Conservation (phyloP, 805 yeast species). For the Saccharomycopsis sp. region DNA sequence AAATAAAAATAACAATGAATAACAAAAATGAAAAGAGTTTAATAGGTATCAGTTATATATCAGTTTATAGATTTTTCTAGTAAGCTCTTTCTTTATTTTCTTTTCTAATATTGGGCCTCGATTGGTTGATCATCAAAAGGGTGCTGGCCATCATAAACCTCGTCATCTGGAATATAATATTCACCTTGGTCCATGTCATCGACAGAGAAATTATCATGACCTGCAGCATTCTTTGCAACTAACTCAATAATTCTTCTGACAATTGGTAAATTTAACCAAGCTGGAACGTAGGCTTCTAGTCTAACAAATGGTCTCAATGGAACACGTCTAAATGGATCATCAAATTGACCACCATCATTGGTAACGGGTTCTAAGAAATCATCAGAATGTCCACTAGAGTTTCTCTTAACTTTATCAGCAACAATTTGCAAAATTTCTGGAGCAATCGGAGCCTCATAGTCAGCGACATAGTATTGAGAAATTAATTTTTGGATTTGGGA, state of each 20-base stretch:
- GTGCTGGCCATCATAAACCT: conserved; percentile 1
- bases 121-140: too few relatives aligned
- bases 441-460: conserved; percentile 87
- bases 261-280: conserved; percentile 82
- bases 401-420: conserved; percentile 63
- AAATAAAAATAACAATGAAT: too few relatives aligned
- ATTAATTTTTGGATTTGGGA: conserved; percentile 91
- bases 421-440: conserved; percentile 70
- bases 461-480: conserved; percentile 82
- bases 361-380: conserved; percentile 65
- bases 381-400: conserved; percentile 30
- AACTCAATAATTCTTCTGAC: conserved; percentile 83
- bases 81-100: too few relatives aligned
- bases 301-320: conserved; percentile 68
- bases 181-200: conserved; percentile 14
- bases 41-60: too few relatives aligned
- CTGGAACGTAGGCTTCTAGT: conserved; percentile 88
- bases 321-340: conserved; percentile 73
- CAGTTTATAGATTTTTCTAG: too few relatives aligned
- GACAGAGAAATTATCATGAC: conserved; percentile 34
- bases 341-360: conserved; percentile 56
- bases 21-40: too few relatives aligned
- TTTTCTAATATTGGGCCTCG: too few relatives aligned
- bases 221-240: conserved; percentile 73
- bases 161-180: conserved; percentile 12